Evolutionary conservation across 2,329 filamentous ascomycete species (phyloP).

Genomic region (Pseudopithomyces chartarum): DNA sequence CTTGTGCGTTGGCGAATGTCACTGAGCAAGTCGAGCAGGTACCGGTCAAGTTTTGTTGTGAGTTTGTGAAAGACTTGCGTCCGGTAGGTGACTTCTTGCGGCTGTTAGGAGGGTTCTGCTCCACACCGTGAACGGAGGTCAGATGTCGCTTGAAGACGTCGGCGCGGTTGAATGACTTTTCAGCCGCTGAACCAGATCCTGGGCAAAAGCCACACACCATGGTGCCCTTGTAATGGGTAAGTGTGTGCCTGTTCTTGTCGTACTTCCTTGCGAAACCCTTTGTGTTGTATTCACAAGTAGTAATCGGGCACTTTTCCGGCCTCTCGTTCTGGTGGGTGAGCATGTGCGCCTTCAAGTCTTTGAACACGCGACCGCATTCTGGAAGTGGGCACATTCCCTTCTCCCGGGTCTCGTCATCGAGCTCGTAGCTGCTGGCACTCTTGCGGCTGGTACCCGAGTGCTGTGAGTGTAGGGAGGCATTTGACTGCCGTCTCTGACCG

Average conservation of each 20-base stretch:
- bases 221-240: conserved; percentile 95
- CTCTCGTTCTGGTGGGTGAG: conserved; percentile 89
- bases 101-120: conserved; percentile 90
- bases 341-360: conserved; percentile 92
- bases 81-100: conserved; percentile 68
- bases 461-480: conserved; percentile 72
- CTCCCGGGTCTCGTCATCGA: conserved; percentile 60
- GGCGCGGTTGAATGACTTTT: conserved; percentile 94
- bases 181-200: conserved; percentile 81
- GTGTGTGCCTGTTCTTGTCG: conserved; percentile 91
- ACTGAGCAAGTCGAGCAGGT: conserved; percentile 91
- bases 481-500: conserved; percentile 66
- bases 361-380: conserved; percentile 85
- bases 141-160: conserved; percentile 96
- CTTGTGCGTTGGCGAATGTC: conserved; percentile 84
- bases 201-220: conserved; percentile 98
- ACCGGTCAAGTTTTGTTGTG: conserved; percentile 76
- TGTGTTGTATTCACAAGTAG: conserved; percentile 86
- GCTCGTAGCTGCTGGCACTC: conserved; percentile 44
- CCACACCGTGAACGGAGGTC: conserved; percentile 87
- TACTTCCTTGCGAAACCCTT: conserved; percentile 96
- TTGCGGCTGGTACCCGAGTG: conserved; percentile 63
- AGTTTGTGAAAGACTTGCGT: conserved; percentile 73
- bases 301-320: conserved; percentile 92
- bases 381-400: conserved; percentile 78